phyloP scores from a whole-genome alignment of 163 green algal species.

The Chlorella variabilis region DNA sequence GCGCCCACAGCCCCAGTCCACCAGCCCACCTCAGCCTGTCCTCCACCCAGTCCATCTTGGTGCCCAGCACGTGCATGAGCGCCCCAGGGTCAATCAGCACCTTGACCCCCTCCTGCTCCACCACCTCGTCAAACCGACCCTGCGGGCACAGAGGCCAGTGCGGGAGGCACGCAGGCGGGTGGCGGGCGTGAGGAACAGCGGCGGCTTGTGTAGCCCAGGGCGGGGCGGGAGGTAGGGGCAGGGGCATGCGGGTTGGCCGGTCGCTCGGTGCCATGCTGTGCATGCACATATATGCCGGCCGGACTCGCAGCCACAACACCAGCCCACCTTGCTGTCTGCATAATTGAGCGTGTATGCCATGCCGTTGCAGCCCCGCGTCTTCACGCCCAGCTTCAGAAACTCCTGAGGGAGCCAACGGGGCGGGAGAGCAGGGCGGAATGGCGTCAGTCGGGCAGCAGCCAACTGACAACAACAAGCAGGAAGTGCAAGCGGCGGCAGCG shows the following conservation, averaged over 20 bases:
- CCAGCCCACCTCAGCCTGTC: conserved; percentile 85
- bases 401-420: conserved; percentile 63
- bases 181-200: too few relatives aligned
- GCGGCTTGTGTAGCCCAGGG: too few relatives aligned
- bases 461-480: neutral
- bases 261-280: too few relatives aligned
- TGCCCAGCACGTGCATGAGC: conserved; percentile 98
- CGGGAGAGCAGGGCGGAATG: too few relatives aligned
- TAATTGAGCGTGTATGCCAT: conserved; percentile 99
- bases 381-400: conserved; percentile 95
- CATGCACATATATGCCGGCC: too few relatives aligned
- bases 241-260: too few relatives aligned
- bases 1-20: neutral
- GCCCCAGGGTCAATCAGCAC: conserved; percentile 92
- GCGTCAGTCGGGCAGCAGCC: too few relatives aligned
- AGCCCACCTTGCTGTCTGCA: conserved; percentile 55
- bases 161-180: neutral
- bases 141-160: conserved; percentile 42
- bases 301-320: too few relatives aligned
- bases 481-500: neutral
- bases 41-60: conserved; percentile 95
- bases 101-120: conserved; percentile 82
- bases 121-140: conserved; percentile 94
- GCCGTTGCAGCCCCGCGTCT: conserved; percentile 95
- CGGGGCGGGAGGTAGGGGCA: too few relatives aligned